These are phyloP conservation scores for Mytilinidion resinicola DNA, from an alignment of 495 filamentous ascomycete species.

Conservation along the genomic window DNA sequence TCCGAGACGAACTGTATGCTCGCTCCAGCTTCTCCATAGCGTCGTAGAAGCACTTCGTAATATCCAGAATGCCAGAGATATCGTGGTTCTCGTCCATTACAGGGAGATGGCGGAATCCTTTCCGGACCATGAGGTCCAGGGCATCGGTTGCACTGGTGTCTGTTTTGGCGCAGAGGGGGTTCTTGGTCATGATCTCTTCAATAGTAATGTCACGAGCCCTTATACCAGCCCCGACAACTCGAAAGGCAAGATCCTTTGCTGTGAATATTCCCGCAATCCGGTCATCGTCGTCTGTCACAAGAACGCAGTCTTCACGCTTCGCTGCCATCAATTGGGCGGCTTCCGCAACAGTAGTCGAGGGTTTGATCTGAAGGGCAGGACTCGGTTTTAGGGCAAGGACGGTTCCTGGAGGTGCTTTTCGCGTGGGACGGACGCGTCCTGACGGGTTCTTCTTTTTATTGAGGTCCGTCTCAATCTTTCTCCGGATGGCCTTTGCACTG, in stretches of 20 bases:
- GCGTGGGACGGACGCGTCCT: conserved; percentile 67
- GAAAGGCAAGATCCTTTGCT: conserved; percentile 95
- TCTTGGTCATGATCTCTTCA: conserved; percentile 99
- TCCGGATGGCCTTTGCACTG: conserved; percentile 75
- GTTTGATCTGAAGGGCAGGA: conserved; percentile 96
- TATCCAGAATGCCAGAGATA: conserved; percentile 96
- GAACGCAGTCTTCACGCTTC: conserved; percentile 97
- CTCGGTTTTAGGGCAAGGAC: conserved; percentile 93
- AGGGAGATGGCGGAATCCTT: conserved; percentile 93
- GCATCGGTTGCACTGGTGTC: conserved; percentile 98
- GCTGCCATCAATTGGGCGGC: conserved; percentile 98
- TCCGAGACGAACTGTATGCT: conserved; percentile 91
- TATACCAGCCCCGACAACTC: conserved; percentile 88
- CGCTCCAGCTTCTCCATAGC: conserved; percentile 99
- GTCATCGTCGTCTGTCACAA: conserved; percentile 97
- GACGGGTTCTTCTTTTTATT: conserved; percentile 87
- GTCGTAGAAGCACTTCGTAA: conserved; percentile 99
- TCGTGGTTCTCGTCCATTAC: conserved; percentile 99
- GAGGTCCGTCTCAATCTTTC: conserved; percentile 94
- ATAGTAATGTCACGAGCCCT: conserved; percentile 88
- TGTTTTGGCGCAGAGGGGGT: conserved; percentile 91
- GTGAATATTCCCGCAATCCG: conserved; percentile 98
- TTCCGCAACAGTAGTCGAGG: conserved; percentile 85
- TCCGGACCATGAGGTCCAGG: conserved; percentile 93
- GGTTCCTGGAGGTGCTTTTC: conserved; percentile 92